These are phyloP conservation scores for Wickerhamiella occidentalis DNA, from an alignment of 805 yeast genomes.

Conservation along the genomic window DNA sequence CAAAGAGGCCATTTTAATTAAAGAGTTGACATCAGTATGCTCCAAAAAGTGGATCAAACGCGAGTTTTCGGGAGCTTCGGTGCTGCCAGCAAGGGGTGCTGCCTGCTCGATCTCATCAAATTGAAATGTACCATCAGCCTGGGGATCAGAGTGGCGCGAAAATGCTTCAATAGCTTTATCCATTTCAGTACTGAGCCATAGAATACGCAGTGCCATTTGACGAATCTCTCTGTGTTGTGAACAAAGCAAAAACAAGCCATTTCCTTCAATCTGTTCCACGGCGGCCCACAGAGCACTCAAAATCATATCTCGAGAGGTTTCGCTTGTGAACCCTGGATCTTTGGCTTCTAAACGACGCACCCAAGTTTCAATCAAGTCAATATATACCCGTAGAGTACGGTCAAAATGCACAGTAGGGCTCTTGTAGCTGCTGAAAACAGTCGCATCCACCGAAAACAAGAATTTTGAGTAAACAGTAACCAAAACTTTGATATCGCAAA, in stretches of 20 bases:
- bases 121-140: conserved; percentile 14
- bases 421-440: conserved; percentile 35
- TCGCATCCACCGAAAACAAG: conserved; percentile 68
- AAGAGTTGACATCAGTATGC: conserved; percentile 49
- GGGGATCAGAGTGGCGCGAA: conserved; percentile 11
- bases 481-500: conserved; percentile 55
- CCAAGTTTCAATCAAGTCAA: conserved; percentile 77
- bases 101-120: conserved; percentile 12
- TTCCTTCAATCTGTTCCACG: conserved; percentile 91
- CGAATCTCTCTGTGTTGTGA: conserved; percentile 73
- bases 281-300: conserved; percentile 53
- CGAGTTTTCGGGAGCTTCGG: conserved; percentile 14
- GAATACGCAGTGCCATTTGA: conserved; percentile 58
- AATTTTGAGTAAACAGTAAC: conserved; percentile 65
- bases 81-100: background rate
- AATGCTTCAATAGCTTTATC: conserved; percentile 57
- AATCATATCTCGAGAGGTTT: conserved; percentile 12
- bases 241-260: conserved; percentile 81
- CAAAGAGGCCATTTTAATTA: conserved; percentile 40
- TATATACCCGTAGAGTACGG: conserved; percentile 50
- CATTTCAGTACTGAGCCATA: conserved; percentile 71
- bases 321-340: conserved; percentile 15
- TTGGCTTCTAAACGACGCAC: conserved; percentile 27
- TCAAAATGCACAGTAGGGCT: conserved; percentile 51
- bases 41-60: conserved; percentile 59